Conservation (phyloP, 257 asterid genomes). For the Gentiana straminea region DNA sequence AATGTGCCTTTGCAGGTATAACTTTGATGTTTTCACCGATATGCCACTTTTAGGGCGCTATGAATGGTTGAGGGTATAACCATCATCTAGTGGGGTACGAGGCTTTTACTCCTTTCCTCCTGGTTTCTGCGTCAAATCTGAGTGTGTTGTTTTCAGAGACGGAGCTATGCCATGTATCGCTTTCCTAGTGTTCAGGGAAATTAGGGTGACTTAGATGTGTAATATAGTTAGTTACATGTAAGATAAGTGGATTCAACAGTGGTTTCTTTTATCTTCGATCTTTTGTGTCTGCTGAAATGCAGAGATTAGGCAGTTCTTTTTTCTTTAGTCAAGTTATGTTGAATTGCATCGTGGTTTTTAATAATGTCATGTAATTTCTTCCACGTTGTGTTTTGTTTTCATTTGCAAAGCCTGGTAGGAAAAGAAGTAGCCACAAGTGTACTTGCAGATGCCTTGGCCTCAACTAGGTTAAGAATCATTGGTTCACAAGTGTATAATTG, state of each 20-base stretch:
- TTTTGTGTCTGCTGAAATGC: constrained; percentile 2
- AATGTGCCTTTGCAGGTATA: constrained; percentile 42
- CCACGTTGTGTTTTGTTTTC: too few species aligned
- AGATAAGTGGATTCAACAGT: constrained; percentile 12
- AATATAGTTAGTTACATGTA: constrained; percentile 10
- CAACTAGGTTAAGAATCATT: not conserved
- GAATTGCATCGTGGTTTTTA: too few species aligned
- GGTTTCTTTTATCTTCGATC: constrained; percentile 4
- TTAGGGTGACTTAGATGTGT: constrained; percentile 7
- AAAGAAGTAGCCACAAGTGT: not conserved
- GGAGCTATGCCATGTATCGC: too few species aligned
- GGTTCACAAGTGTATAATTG: too few species aligned
- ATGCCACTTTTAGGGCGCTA: constrained; percentile 61
- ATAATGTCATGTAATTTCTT: too few species aligned
- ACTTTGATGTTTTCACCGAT: constrained; percentile 44
- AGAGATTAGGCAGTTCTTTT: not conserved
- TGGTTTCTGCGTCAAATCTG: constrained; percentile 1
- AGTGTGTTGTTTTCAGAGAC: too few species aligned
- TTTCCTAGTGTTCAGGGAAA: not conserved
- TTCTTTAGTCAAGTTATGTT: too few species aligned
- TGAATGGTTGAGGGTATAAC: constrained; percentile 51
- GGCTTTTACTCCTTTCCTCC: not conserved
- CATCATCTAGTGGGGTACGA: constrained; percentile 15
- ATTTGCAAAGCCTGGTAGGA: too few species aligned
- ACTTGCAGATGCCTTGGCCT: not conserved